Base-by-base conservation (phyloP, 345 rosid genomes). In the Diplotaxis tenuifolia region DNA sequence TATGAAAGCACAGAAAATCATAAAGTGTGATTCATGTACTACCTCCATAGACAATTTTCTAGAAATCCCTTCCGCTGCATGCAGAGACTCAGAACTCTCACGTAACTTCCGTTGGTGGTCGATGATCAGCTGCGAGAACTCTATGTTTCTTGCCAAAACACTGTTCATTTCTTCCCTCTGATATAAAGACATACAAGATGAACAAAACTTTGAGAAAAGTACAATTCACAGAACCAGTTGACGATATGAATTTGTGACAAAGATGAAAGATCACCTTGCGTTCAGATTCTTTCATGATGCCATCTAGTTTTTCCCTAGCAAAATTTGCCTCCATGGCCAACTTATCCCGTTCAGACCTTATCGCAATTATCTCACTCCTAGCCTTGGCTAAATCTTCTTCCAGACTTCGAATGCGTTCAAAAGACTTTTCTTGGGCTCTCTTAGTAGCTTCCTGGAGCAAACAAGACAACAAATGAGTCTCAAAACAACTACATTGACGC, bases 41-140 rank as follows among this genome's bases (percentile, higher is more conserved):
- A 94, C 98, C 96, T 94, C 97, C 90, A 88, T 87, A 52, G 78
- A 81, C 60, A 92, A 84, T 80, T 89, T 94, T 74, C 93, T 85
- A 31, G 90, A 84, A 28, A 42, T 80, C 73, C 92, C 97, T 90
- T 92, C 93, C 9, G 93, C 88, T 53, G 87, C 79, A 66, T 82
- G 85, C 76, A 83, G 45, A 78, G 92, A 84, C 67, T 86, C 93
- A 45, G 90, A 83, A 82, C 85, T 84, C 82, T 92, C 97, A 27
- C 89, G 96, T 60, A 91, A 67, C 83, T 83, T 92, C 67, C 84
- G 84, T 74, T 94, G 97, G 71, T 86, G 89, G 68, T 92, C 92
- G 54, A 92, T 78, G 14, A 92, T 84, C 68, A 94, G 75, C 67
- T 86, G 97, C 23, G 97, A 83, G 68, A 91, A 88, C 84, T 94